Base-by-base conservation (phyloP, 768 basidiomycete species). In the Amanita muscaria region DNA sequence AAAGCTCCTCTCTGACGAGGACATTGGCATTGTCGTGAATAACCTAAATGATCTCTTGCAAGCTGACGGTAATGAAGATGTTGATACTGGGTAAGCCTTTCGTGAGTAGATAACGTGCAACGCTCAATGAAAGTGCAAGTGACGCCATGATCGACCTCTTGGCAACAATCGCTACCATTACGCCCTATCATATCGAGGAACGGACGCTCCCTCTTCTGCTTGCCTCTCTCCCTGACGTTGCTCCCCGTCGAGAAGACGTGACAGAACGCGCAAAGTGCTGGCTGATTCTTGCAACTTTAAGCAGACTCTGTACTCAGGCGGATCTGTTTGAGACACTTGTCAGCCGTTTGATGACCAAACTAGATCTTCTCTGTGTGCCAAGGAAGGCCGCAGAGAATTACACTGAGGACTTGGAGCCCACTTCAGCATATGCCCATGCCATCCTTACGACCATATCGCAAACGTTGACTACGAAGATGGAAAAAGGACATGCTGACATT, bases 291-390 rank as follows among this genome's bases (percentile, higher is more conserved):
- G 67, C 70, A 9, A 74, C 80, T 11, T 72, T 98, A 35, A 74
- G 77, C 42, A 73, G 69, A 11, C 71, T 99, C 10, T 96, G 88
- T 59, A 55, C 76, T 7, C 79, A 81, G 31, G 72, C 82, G 0
- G 68, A 76, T 11, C 72, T 98, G n/a, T 97, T 94, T 60, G 88
- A 89, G 56, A 80, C 71, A 4, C 72, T 98, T 21, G 78, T 89
- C 42, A 72, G 89, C 37, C 79, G 88, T 14, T 66, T 96, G 18
- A 75, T 70, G 2, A 76, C 83, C 3, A 88, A 89, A 60, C 67
- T 98, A 23, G 84, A 88, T 39, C 55, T 83, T 0, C 60, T 86
- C n/a, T 80, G 79, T 51, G 58, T 72, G 35, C 56, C 67, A 4
- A 47, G 60, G 32, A 27, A 46, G 2, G 53, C 50, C 9, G 59